Evolutionary conservation across 2,329 filamentous ascomycete species (phyloP).

Genomic region (Alternaria brassicae): DNA sequence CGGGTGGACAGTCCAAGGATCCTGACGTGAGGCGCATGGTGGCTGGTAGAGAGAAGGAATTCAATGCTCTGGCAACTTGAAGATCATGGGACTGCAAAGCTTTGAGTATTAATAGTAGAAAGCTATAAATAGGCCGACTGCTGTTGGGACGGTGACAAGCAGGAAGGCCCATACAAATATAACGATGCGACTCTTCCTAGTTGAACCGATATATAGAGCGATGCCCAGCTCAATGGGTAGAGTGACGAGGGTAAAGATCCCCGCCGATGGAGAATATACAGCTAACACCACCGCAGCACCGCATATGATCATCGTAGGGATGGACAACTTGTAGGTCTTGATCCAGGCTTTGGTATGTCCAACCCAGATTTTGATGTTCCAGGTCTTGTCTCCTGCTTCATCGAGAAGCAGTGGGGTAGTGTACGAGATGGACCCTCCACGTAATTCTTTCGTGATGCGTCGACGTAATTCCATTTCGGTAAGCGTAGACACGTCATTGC

Average conservation of each 20-base stretch:
- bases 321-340: background rate
- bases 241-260: background rate
- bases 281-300: background rate
- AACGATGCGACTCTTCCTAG: background rate
- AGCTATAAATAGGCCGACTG: background rate
- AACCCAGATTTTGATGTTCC: background rate
- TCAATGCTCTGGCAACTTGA: background rate
- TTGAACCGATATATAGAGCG: slow-evolving; percentile 3
- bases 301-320: background rate
- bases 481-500: background rate
- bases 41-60: background rate
- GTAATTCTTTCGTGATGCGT: slow-evolving; percentile 5
- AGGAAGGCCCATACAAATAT: background rate
- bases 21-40: background rate
- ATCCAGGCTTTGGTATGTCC: background rate
- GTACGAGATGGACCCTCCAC: slow-evolving; percentile 29
- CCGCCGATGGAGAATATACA: too few species aligned
- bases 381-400: background rate
- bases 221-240: background rate
- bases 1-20: slow-evolving; percentile 17
- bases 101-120: background rate
- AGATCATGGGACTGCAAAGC: background rate
- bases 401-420: background rate
- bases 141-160: background rate
- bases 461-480: slow-evolving; percentile 1